Percentiles rank a stretch among this genome's conserved stretches.
phyloP scores from a whole-genome alignment of 1,284 basidiomycete species.

The Fomitopsis pinicola region DNA sequence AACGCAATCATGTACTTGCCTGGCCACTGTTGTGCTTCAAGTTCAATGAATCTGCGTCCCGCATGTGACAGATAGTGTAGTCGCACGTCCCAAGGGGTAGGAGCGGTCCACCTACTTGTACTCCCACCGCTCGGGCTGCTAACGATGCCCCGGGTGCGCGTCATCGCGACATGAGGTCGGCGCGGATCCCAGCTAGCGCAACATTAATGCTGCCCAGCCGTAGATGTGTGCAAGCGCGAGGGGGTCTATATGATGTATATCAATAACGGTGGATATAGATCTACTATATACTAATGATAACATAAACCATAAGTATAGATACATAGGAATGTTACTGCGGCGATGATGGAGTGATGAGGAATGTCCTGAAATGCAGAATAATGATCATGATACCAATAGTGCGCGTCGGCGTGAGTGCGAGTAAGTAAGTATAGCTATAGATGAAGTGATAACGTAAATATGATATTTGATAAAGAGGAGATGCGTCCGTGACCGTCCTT shows the following conservation, averaged over 20 bases:
- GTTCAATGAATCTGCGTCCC: background rate
- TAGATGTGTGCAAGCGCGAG: background rate
- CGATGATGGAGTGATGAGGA: background rate
- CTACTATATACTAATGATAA: background rate
- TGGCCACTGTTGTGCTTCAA: background rate
- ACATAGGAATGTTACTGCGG: background rate
- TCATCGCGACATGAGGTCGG: background rate
- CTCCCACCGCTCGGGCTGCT: background rate
- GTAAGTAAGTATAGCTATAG: background rate
- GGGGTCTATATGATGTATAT: background rate
- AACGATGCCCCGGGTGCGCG: background rate
- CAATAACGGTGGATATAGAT: background rate
- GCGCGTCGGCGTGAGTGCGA: background rate
- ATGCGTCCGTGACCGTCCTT: background rate
- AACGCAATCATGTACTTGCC: background rate
- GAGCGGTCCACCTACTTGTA: background rate
- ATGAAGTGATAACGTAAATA: slow-evolving; percentile 1
- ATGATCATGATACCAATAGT: background rate
- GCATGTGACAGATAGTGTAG: background rate
- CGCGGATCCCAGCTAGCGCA: background rate
- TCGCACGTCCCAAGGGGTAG: background rate
- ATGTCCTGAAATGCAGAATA: background rate
- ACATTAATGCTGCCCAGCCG: background rate
- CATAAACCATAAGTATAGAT: background rate
- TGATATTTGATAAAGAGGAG: background rate